Evolutionary conservation across 140 eudicot species (phyloP), one percentile per base, ranked within the genome.

Genomic region (Senecio squalidus): DNA sequence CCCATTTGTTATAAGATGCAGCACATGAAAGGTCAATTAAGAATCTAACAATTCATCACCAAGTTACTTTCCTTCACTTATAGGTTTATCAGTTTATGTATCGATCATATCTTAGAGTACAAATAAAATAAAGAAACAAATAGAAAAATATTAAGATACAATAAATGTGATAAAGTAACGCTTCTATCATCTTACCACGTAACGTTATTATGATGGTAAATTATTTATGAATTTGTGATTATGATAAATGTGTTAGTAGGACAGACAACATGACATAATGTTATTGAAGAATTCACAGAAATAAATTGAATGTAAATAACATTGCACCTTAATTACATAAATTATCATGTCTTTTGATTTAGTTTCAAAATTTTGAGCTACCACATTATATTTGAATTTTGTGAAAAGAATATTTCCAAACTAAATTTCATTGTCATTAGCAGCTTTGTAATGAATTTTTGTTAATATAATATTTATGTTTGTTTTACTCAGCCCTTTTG

Each of bases 321-420:
- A 38, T 25, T 58, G 23, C 56, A 58, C 68, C 28, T 58, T 58
- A 58, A 47, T 36, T 68, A 21, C 61, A 27, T 48, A 60, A 14
- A 68, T 68, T 58, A 68, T 68, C 43, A 24, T 68, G 74, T 68
- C 68, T 25, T 41, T 5, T 43, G 15, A 24, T 6, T 41, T 67
- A 13, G 27, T 67, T 67, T 46, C n/a, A 4, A 50, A 43, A 40
- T 18, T 30, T 28, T 30, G 10, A 43, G 38, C n/a, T 11, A 6
- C 6, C 15, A 11, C 25, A 26, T 9, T 16, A 9, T 14, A 14
- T 49, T 23, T 33, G 27, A 49, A 50, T 13, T 22, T 50, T 23
- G n/a, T n/a, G n/a, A n/a, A n/a, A n/a, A n/a, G n/a, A n/a, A n/a
- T n/a, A n/a, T n/a, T n/a, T n/a, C n/a, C n/a, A n/a, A n/a, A n/a